A percentile compares a stretch with the other conserved stretches of the same genome.
Evolutionary conservation across 2,329 filamentous ascomycete genomes (phyloP).

Genomic region (Elsinoe perseae): DNA sequence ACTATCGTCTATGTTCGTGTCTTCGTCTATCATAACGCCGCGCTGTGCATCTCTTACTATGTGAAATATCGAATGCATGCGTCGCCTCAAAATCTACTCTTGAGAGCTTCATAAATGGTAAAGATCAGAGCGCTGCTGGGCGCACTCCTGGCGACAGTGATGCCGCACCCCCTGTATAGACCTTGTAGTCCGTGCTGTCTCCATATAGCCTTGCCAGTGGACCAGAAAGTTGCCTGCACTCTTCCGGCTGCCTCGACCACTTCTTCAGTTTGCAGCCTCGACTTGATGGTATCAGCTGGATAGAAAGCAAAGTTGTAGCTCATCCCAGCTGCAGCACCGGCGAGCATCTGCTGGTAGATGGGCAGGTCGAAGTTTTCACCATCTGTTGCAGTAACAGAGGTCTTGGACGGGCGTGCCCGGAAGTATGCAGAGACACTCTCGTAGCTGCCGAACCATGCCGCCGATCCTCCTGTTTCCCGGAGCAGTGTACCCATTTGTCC

Average conservation of each 20-base stretch:
- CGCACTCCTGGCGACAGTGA: slow-evolving; percentile 78
- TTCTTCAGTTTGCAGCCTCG: slow-evolving; percentile 86
- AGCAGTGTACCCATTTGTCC: slow-evolving; percentile 91
- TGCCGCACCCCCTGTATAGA: slow-evolving; percentile 88
- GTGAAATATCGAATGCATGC: not conserved
- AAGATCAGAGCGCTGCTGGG: slow-evolving; percentile 99
- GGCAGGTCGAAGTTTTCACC: slow-evolving; percentile 53
- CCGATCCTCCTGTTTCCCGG: slow-evolving; percentile 84
- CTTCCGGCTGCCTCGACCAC: slow-evolving; percentile 42
- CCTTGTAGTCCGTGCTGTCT: slow-evolving; percentile 71
- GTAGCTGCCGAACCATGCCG: slow-evolving; percentile 91
- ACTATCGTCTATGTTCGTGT: slow-evolving; percentile 3
- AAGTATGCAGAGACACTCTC: slow-evolving; percentile 70
- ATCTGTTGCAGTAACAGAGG: slow-evolving; percentile 24
- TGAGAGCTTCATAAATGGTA: slow-evolving; percentile 83
- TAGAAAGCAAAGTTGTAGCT: slow-evolving; percentile 97
- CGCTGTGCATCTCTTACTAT: not conserved
- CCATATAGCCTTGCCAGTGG: slow-evolving; percentile 69
- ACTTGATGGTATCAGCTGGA: slow-evolving; percentile 95
- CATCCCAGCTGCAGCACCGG: slow-evolving; percentile 82
- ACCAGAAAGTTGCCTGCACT: slow-evolving; percentile 58
- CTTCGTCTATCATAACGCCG: slow-evolving; percentile 7
- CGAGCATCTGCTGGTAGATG: slow-evolving; percentile 77
- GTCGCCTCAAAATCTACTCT: slow-evolving; percentile 48
- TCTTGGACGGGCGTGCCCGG: slow-evolving; percentile 32